Base-by-base conservation (phyloP, 1,139 yeast genomes). In the Pichia norvegensis region DNA sequence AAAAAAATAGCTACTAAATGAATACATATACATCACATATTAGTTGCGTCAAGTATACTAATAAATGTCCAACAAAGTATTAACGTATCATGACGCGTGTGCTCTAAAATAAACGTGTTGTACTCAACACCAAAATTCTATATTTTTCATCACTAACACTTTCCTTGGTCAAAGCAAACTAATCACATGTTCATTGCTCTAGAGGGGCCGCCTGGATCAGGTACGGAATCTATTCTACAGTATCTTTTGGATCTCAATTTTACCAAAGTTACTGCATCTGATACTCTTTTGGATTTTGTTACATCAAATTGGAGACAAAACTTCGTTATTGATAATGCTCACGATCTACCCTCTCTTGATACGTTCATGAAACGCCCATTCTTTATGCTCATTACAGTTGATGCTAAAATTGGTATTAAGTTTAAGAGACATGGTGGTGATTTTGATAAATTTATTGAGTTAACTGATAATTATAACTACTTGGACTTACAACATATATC, bases 351-450 rank as follows among this genome's bases (percentile, higher is more conserved):
- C 0, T 66, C 73, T 46, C 68, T 85, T 33, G 70, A 73, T 1
- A 66, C 65, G 17, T 66, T 88, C 8, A 68, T 74, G 41, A 81
- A 83, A 53, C 68, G 97, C 49, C 97, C 98, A 0, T 92, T 87
- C 61, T 87, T 90, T 59, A 70, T 88, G 29, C 95, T 88, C 56
- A 61, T 92, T 3, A 74, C 87, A 9, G 71, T 88, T 2, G 95
- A 87, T 59, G 88, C 95, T 0, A 86, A 96, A 0, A 52, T 83
- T 14, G 56, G 60, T 20, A 55, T 76, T 23, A 70, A 95, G 45
- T 74, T 70, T 58, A 62, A 68, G 38, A 66, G 94, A 41, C 74
- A 68, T 56, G 45, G 55, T 22, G 65, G 64, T 41, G 39, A 65
- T 16, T 55, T 74, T 22, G 73, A 69, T 38, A 65, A 70, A 37